phyloP scores from a whole-genome alignment of 1,284 basidiomycete genomes.

The Ustilago hordei region DNA sequence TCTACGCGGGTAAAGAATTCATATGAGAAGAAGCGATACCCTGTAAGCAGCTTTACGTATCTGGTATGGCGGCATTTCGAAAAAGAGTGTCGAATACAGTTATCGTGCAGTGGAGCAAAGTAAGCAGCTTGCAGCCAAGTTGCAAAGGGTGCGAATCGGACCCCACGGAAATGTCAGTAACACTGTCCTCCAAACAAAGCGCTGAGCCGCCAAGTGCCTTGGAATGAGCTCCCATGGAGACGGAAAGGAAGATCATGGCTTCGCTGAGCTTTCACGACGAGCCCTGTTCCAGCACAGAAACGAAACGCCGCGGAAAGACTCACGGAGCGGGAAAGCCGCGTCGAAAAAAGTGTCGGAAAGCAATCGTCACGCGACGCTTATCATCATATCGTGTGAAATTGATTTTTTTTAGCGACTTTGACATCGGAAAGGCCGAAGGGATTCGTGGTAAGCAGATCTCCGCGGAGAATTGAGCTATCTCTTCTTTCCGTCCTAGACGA shows the following conservation, averaged over 20 bases:
- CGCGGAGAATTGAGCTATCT: not conserved
- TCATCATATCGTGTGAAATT: not conserved
- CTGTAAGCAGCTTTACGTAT: too few species aligned
- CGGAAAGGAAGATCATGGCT: not conserved
- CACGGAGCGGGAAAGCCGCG: conserved; percentile 10
- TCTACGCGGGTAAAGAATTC: conserved; percentile 1
- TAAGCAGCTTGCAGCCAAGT: not conserved
- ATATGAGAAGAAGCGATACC: not conserved
- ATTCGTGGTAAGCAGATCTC: not conserved
- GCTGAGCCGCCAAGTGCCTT: conserved; percentile 3
- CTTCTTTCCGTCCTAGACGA: too few species aligned
- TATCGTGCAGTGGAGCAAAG: not conserved
- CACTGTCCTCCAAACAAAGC: not conserved
- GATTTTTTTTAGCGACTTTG: not conserved
- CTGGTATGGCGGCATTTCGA: too few species aligned
- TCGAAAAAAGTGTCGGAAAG: conserved; percentile 4
- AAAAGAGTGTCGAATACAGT: not conserved
- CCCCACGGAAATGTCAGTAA: not conserved
- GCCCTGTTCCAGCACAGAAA: not conserved
- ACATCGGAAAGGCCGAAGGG: not conserved
- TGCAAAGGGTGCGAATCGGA: not conserved
- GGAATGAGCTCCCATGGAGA: not conserved
- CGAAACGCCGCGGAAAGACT: conserved; percentile 9
- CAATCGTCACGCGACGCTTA: conserved; percentile 1
- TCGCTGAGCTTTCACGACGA: not conserved